Evolutionary conservation across 441 rosid species (phyloP).

Genomic region (Geranium incanum): DNA sequence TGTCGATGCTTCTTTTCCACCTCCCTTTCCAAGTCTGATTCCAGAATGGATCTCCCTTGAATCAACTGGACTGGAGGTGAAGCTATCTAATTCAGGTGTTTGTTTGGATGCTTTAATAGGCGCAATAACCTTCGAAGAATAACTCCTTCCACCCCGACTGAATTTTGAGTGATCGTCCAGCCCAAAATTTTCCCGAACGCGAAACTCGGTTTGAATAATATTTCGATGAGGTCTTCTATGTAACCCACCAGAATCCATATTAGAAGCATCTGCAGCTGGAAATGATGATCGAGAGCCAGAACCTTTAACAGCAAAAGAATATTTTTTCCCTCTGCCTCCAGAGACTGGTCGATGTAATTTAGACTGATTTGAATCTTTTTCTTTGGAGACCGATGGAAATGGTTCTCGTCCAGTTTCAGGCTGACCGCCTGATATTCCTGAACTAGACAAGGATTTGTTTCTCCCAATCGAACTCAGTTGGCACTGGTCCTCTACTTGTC

Average conservation of each 20-base stretch:
- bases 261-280: constrained; percentile 45
- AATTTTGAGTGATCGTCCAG: constrained; percentile 44
- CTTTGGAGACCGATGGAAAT: constrained; percentile 28
- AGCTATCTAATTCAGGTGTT: constrained; percentile 39
- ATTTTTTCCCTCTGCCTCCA: constrained; percentile 43
- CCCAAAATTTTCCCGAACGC: constrained; percentile 54
- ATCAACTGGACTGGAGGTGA: constrained; percentile 28
- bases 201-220: constrained; percentile 55
- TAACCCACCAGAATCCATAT: constrained; percentile 45
- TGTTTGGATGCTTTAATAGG: constrained; percentile 51
- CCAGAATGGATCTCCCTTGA: constrained; percentile 37
- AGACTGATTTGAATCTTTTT: constrained; percentile 29
- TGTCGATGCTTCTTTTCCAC: constrained; percentile 40
- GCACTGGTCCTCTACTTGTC: constrained; percentile 28
- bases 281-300: constrained; percentile 41
- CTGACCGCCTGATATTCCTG: constrained; percentile 39
- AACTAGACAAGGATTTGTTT: constrained; percentile 25
- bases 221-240: constrained; percentile 51
- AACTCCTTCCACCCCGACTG: constrained; percentile 41
- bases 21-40: constrained; percentile 40
- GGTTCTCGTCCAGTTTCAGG: constrained; percentile 30
- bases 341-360: constrained; percentile 36
- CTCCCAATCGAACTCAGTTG: constrained; percentile 30
- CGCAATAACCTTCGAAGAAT: constrained; percentile 41
- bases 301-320: constrained; percentile 42